Conservation (phyloP, 2,329 filamentous ascomycete species). For the Botrytis fragariae region DNA sequence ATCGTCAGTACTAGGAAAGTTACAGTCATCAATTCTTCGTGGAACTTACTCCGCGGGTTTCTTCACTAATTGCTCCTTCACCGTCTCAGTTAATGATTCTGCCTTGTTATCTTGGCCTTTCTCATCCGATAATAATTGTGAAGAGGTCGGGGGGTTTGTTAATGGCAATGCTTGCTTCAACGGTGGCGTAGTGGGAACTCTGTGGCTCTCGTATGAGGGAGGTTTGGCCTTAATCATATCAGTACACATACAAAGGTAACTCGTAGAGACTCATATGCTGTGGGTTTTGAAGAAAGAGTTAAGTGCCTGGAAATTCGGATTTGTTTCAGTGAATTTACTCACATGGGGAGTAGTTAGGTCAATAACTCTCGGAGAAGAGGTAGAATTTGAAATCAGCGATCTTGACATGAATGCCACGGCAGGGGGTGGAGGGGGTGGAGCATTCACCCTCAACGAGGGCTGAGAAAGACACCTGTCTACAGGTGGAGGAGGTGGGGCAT, state of each 20-base stretch:
- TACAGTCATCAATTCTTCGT: not conserved
- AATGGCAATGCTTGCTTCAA: not conserved
- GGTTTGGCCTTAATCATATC: conserved; percentile 16
- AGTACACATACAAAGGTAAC: not conserved
- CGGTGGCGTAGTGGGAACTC: not conserved
- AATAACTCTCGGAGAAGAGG: not conserved
- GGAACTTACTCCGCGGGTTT: not conserved
- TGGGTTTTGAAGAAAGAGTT: not conserved
- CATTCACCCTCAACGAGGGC: too few species aligned
- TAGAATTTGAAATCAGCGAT: not conserved
- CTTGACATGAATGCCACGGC: not conserved
- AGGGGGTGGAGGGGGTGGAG: not conserved
- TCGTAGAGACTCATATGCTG: not conserved
- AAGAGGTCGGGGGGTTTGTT: not conserved
- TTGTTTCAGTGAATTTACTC: not conserved
- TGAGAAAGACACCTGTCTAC: not conserved
- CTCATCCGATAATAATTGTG: not conserved
- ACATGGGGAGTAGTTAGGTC: not conserved
- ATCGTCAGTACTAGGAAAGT: conserved; percentile 18
- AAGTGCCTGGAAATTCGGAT: too few species aligned
- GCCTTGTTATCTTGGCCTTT: not conserved
- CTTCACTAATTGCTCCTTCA: not conserved
- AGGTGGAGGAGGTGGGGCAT: not conserved
- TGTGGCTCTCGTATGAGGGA: conserved; percentile 21
- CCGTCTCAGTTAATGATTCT: not conserved